Percentiles rank a stretch among this genome's conserved stretches.
Evolutionary conservation across 2,329 filamentous ascomycete species (phyloP).

Genomic region (Emmonsiellopsis sp.): DNA sequence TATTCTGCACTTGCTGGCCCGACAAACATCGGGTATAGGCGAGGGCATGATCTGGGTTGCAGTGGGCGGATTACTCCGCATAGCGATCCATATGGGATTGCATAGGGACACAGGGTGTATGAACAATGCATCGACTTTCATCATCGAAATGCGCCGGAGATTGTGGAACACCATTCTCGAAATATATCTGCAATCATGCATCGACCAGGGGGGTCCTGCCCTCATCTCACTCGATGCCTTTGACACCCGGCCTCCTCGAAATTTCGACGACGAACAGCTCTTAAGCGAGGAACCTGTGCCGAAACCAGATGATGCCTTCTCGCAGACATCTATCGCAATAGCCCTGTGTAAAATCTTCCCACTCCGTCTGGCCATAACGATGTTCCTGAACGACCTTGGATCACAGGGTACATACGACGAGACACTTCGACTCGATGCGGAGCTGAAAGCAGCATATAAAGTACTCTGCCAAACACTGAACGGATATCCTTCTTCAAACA

Average conservation of each 20-base stretch:
- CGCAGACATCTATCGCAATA: slow-evolving; percentile 44
- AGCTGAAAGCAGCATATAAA: slow-evolving; percentile 38
- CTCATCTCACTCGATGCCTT: slow-evolving; percentile 26
- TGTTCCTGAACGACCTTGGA: slow-evolving; percentile 40
- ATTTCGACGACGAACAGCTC: slow-evolving; percentile 29
- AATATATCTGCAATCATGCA: slow-evolving; percentile 28
- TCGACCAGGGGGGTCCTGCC: slow-evolving; percentile 25
- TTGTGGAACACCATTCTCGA: slow-evolving; percentile 37
- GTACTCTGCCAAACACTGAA: slow-evolving; percentile 23
- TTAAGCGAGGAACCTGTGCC: slow-evolving; percentile 11
- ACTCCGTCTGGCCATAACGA: slow-evolving; percentile 36
- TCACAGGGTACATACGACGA: slow-evolving; percentile 38
- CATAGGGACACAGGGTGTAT: slow-evolving; percentile 30
- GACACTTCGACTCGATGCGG: slow-evolving; percentile 38
- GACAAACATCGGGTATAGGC: slow-evolving; percentile 21
- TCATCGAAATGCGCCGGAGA: slow-evolving; percentile 36
- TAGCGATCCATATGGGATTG: slow-evolving; percentile 34
- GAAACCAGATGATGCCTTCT: slow-evolving; percentile 28
- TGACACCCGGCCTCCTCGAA: slow-evolving; percentile 28
- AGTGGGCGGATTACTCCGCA: slow-evolving; percentile 30
- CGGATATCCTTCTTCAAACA: background rate
- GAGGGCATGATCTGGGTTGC: slow-evolving; percentile 27
- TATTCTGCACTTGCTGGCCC: slow-evolving; percentile 24
- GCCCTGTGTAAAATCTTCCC: slow-evolving; percentile 37
- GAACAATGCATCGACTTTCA: slow-evolving; percentile 26